A percentile compares a stretch with the other conserved stretches of the same genome.
These are phyloP conservation scores for Mycena citricolor DNA, from an alignment of 1,284 basidiomycete genomes.

Conservation along the genomic window DNA sequence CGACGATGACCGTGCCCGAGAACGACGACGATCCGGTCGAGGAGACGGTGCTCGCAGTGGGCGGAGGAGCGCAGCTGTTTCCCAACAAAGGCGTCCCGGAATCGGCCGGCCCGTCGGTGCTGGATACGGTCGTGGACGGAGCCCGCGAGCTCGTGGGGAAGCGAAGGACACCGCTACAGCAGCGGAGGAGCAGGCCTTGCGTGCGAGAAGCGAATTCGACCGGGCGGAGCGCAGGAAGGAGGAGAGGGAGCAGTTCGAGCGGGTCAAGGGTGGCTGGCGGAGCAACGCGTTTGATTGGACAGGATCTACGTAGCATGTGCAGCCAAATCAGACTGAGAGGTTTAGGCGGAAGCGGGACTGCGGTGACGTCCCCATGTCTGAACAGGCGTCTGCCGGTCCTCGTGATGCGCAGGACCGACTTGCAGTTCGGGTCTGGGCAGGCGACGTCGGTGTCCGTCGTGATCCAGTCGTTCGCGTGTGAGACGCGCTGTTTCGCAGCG, in stretches of 20 bases:
- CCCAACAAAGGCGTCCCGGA: slow-evolving; percentile 42
- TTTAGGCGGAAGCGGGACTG: slow-evolving; percentile 37
- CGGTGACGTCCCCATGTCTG: slow-evolving; percentile 52
- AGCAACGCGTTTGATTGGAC: slow-evolving; percentile 35
- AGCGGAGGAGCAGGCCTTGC: slow-evolving; percentile 26
- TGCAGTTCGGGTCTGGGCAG: slow-evolving; percentile 64
- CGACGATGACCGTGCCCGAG: slow-evolving; percentile 29
- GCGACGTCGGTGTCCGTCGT: slow-evolving; percentile 61
- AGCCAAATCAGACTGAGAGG: not conserved
- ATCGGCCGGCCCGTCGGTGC: slow-evolving; percentile 23
- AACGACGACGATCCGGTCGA: slow-evolving; percentile 22
- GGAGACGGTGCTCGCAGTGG: slow-evolving; percentile 40
- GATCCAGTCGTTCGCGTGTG: slow-evolving; percentile 64
- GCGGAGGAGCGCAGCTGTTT: slow-evolving; percentile 47
- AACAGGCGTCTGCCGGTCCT: slow-evolving; percentile 52
- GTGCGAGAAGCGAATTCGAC: slow-evolving; percentile 27
- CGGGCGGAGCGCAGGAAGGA: slow-evolving; percentile 26
- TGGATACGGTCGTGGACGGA: slow-evolving; percentile 19
- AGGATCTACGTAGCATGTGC: too few relatives aligned
- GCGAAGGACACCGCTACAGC: slow-evolving; percentile 25
- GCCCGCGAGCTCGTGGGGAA: slow-evolving; percentile 23
- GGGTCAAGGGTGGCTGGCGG: slow-evolving; percentile 27
- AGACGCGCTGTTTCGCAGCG: slow-evolving; percentile 60
- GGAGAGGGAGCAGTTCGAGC: slow-evolving; percentile 26
- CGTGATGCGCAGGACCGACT: slow-evolving; percentile 51